phyloP scores from a whole-genome alignment of 2,329 filamentous ascomycete species.

The Epichloe festucae region DNA sequence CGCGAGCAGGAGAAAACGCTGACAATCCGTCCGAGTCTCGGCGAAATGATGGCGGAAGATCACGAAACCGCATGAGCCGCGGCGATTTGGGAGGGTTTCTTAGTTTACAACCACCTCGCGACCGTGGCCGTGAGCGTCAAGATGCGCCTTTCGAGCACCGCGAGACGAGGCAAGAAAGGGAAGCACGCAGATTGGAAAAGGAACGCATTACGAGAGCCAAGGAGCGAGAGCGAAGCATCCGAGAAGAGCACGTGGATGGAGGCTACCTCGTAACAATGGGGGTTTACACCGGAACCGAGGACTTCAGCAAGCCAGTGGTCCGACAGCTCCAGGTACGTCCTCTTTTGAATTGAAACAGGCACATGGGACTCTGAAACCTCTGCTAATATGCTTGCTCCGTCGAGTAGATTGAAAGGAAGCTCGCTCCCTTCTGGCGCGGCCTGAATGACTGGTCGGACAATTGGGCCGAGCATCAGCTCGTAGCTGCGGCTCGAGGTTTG shows the following conservation, averaged over 20 bases:
- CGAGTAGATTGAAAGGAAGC: slow-evolving; percentile 69
- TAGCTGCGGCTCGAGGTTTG: slow-evolving; percentile 75
- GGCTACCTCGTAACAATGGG: slow-evolving; percentile 90
- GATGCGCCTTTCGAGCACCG: slow-evolving; percentile 48
- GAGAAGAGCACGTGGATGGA: slow-evolving; percentile 85
- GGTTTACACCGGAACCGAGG: slow-evolving; percentile 82
- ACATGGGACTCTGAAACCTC: slow-evolving; percentile 8
- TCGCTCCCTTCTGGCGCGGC: slow-evolving; percentile 93
- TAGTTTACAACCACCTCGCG: slow-evolving; percentile 26
- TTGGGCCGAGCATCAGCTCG: slow-evolving; percentile 93
- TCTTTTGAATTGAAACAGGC: background rate
- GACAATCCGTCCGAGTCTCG: slow-evolving; percentile 8
- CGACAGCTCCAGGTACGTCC: slow-evolving; percentile 72
- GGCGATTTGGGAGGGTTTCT: slow-evolving; percentile 34
- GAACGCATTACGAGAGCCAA: slow-evolving; percentile 64
- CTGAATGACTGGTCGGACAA: slow-evolving; percentile 76
- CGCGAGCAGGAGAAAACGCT: slow-evolving; percentile 17
- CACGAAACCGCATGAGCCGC: slow-evolving; percentile 23
- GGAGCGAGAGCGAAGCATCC: slow-evolving; percentile 82
- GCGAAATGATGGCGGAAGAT: slow-evolving; percentile 10
- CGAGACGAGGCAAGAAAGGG: slow-evolving; percentile 84
- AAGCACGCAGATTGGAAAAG: slow-evolving; percentile 72
- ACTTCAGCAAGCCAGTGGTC: slow-evolving; percentile 81
- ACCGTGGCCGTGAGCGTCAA: slow-evolving; percentile 20
- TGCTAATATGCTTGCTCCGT: background rate